These are phyloP conservation scores for Luffa aegyptiaca DNA, from an alignment of 306 rosid species.

Conservation along the genomic window DNA sequence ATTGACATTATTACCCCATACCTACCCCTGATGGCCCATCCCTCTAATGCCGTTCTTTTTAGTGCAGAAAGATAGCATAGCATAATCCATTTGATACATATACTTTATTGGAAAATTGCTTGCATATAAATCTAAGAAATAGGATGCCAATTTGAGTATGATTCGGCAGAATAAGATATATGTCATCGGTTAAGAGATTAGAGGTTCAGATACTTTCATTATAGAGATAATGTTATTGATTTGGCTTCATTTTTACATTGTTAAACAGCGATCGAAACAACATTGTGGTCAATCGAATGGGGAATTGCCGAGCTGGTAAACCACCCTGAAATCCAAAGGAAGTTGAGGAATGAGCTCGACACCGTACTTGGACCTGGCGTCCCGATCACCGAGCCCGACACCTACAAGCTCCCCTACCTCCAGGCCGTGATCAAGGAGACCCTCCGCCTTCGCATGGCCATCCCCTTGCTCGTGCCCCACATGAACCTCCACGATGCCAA, in stretches of 20 bases:
- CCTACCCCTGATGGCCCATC: too few relatives aligned
- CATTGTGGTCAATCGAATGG: conserved; percentile 90
- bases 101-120: not conserved
- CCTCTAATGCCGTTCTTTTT: too few relatives aligned
- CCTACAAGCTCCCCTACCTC: conserved; percentile 62
- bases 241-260: not conserved
- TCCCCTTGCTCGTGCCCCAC: conserved; percentile 84
- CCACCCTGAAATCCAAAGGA: conserved; percentile 59
- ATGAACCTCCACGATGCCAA: conserved; percentile 84
- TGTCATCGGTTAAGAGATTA: too few relatives aligned
- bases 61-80: not conserved
- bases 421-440: conserved; percentile 85
- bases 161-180: too few relatives aligned
- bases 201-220: too few relatives aligned
- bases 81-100: not conserved
- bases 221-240: not conserved
- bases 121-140: not conserved
- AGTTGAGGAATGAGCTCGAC: conserved; percentile 49
- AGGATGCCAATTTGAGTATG: not conserved
- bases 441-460: conserved; percentile 70
- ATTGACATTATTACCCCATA: too few relatives aligned
- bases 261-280: conserved; percentile 75
- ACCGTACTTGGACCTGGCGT: conserved; percentile 48
- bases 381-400: conserved; percentile 64
- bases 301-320: conserved; percentile 85